These are phyloP conservation scores for Oehlia diaphana DNA, from an alignment of 192 early-diverging fungal species.

Conservation along the genomic window DNA sequence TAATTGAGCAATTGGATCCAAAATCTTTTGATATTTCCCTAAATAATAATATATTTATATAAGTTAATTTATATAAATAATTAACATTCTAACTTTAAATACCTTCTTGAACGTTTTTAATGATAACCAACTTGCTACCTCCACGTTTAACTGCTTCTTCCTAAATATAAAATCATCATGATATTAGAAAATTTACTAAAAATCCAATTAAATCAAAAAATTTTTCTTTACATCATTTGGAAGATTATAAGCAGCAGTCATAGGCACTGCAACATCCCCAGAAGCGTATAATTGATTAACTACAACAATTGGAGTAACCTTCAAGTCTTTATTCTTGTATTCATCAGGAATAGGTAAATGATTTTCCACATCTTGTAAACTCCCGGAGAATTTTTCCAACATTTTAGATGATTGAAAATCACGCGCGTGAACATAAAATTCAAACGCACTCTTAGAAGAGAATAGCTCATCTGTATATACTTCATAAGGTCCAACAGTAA, in stretches of 20 bases:
- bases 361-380: conserved; percentile 65
- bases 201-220: too few relatives aligned
- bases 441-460: conserved; percentile 65
- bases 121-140: conserved; percentile 71
- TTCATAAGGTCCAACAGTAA: conserved; percentile 6
- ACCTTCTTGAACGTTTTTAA: conserved; percentile 76
- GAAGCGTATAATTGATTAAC: conserved; percentile 74
- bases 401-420: conserved; percentile 57
- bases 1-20: conserved; percentile 59
- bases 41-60: background rate
- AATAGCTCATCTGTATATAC: conserved; percentile 67
- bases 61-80: too few relatives aligned
- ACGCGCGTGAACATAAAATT: conserved; percentile 66
- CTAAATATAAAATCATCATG: conserved; percentile 29
- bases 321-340: conserved; percentile 62
- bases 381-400: conserved; percentile 64
- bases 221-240: conserved; percentile 59
- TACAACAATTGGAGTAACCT: conserved; percentile 69
- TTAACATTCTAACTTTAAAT: background rate
- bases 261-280: conserved; percentile 72
- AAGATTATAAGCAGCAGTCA: conserved; percentile 76
- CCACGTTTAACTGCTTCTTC: conserved; percentile 60
- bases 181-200: background rate
- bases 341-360: conserved; percentile 64
- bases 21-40: conserved; percentile 60